Conservation (phyloP, 2,329 filamentous ascomycete genomes). For the Coniochaeta sp. region DNA sequence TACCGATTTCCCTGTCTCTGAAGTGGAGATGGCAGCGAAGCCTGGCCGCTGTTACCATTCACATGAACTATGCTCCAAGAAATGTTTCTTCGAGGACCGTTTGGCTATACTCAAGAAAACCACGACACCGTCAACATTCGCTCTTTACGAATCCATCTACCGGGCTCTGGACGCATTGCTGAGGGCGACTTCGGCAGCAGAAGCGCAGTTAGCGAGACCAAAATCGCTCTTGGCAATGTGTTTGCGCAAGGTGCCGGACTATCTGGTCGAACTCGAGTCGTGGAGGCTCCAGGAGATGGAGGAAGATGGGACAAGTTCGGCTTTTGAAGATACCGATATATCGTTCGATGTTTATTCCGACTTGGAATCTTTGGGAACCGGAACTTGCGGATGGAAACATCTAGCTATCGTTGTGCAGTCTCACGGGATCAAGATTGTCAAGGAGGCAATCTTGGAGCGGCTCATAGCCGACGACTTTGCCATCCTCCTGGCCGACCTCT, state of each 20-base stretch:
- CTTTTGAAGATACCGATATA: slow-evolving; percentile 26
- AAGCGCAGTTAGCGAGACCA: slow-evolving; percentile 13
- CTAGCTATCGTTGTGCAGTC: slow-evolving; percentile 36
- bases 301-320: slow-evolving; percentile 25
- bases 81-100: slow-evolving; percentile 22
- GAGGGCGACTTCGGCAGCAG: slow-evolving; percentile 26
- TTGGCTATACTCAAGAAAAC: slow-evolving; percentile 24
- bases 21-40: neutral
- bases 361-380: slow-evolving; percentile 34
- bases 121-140: slow-evolving; percentile 20
- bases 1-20: slow-evolving; percentile 4
- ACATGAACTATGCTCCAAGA: slow-evolving; percentile 4
- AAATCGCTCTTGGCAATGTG: slow-evolving; percentile 41
- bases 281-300: slow-evolving; percentile 30
- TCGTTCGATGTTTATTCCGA: slow-evolving; percentile 40
- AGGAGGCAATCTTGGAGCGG: slow-evolving; percentile 31
- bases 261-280: slow-evolving; percentile 35
- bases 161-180: slow-evolving; percentile 36
- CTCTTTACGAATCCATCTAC: slow-evolving; percentile 36
- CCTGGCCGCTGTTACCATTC: neutral
- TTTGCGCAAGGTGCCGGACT: slow-evolving; percentile 38
- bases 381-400: slow-evolving; percentile 33
- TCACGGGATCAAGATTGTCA: slow-evolving; percentile 35
- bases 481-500: slow-evolving; percentile 32
- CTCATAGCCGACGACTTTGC: slow-evolving; percentile 32